phyloP scores from a whole-genome alignment of 176 grass and related monocot species.

The Phoenix roebelenii region DNA sequence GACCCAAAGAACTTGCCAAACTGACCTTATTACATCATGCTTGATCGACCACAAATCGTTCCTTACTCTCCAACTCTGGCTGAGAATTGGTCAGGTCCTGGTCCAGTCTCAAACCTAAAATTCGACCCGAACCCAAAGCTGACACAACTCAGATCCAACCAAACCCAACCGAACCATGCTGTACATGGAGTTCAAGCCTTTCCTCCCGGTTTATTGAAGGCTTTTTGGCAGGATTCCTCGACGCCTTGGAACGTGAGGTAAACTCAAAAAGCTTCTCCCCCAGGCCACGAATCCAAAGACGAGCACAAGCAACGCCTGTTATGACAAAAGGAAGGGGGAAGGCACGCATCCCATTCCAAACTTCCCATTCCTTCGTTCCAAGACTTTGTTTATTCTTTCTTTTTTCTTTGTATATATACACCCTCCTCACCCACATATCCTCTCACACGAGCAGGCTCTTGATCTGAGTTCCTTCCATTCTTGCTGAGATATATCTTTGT shows the following conservation, averaged over 20 bases:
- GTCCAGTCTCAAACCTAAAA: too few relatives aligned
- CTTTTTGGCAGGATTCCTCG: too few relatives aligned
- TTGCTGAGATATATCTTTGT: not conserved
- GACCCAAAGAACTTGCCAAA: too few relatives aligned
- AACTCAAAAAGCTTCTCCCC: constrained; percentile 26
- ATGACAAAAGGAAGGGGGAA: constrained; percentile 28
- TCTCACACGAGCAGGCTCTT: not conserved
- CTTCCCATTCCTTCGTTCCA: constrained; percentile 4
- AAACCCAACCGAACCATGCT: too few relatives aligned
- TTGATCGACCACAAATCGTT: too few relatives aligned
- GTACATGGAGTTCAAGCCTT: too few relatives aligned
- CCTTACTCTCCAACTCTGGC: too few relatives aligned
- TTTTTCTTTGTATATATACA: constrained; percentile 30
- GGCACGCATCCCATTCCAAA: constrained; percentile 85
- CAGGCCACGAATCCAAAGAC: constrained; percentile 31
- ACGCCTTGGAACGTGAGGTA: not conserved
- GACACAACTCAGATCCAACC: too few relatives aligned
- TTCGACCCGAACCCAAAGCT: too few relatives aligned
- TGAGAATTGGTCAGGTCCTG: too few relatives aligned
- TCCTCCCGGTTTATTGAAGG: too few relatives aligned
- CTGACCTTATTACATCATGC: too few relatives aligned
- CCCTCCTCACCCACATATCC: not conserved
- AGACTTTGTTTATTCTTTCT: not conserved
- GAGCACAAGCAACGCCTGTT: constrained; percentile 20
- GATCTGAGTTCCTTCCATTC: not conserved